Evolutionary conservation across 2,329 filamentous ascomycete genomes (phyloP).

Genomic region (Paracamarosporium sp.): DNA sequence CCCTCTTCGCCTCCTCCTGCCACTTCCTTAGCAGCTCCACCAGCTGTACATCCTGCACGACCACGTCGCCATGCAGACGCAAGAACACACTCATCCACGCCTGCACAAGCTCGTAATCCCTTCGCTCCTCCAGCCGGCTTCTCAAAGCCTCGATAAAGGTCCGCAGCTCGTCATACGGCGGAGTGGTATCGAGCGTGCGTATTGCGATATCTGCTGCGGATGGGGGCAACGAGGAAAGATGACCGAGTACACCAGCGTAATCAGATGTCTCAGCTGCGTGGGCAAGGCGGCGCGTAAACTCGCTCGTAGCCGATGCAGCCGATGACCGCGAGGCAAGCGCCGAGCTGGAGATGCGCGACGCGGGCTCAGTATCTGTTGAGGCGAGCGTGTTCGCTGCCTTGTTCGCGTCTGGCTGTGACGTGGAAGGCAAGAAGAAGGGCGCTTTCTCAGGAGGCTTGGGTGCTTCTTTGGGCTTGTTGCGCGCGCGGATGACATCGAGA

Average conservation of each 20-base stretch:
- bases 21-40: conserved; percentile 70
- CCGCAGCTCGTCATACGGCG: conserved; percentile 71
- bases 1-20: conserved; percentile 74
- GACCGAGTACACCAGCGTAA: conserved; percentile 73
- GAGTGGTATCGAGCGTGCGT: conserved; percentile 70
- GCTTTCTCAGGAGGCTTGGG: conserved; percentile 93
- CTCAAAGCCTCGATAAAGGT: conserved; percentile 85
- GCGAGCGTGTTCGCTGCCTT: conserved; percentile 12
- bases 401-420: conserved; percentile 48
- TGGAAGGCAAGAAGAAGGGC: conserved; percentile 88
- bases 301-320: conserved; percentile 37
- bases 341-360: conserved; percentile 43
- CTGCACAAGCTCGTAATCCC: conserved; percentile 92
- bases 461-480: conserved; percentile 92
- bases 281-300: conserved; percentile 59
- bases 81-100: conserved; percentile 98
- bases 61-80: conserved; percentile 72
- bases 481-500: conserved; percentile 85
- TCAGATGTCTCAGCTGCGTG: conserved; percentile 59
- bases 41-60: conserved; percentile 60
- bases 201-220: conserved; percentile 90
- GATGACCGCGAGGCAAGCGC: conserved; percentile 37
- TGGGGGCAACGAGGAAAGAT: conserved; percentile 82
- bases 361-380: conserved; percentile 25
- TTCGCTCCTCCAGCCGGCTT: conserved; percentile 68